Base-by-base conservation (phyloP, 2,329 filamentous ascomycete species). In the Drechmeria coniospora region DNA sequence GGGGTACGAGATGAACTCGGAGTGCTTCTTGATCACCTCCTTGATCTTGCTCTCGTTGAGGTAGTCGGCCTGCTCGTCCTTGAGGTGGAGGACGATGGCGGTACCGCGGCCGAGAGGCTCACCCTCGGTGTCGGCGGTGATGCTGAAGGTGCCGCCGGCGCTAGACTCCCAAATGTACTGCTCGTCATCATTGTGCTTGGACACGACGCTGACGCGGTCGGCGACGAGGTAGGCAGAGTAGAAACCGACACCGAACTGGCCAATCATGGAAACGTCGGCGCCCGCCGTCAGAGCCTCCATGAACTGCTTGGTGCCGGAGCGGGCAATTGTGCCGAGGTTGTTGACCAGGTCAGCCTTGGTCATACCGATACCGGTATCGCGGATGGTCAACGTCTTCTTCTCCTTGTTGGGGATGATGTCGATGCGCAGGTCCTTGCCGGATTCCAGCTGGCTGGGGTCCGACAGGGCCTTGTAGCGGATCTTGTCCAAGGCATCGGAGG, bases 1-100 rank as follows among this genome's bases (percentile, higher is more conserved):
- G 54, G 90, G 90, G 74, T 98, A 98, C 28, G 90, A 95, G 70
- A 98, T 98, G 74, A 98, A 98, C 70, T 98, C 90, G 56, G 90
- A 95, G 80, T 98, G 90, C 82, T 98, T 98, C 84, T 95, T 95
- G 72, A 98, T 86, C 43, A 98, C 87, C 73, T 98, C 90, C 81
- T 98, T 98, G 72, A 98, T 79, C 74, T 87, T 90, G 71, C 72
- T 72, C 79, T 98, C 90, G 63, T 95, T 92, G 45, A 95, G 71
- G 76, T 93, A 98, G 61, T 95, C 90, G 42, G 68, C 70, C 73
- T 98, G 90, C 75, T 98, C 90, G 48, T 98, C 90, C 81, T 98
- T 98, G 53, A 98, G 72, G 72, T 95, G 82, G 37, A 98, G 83
- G 61, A 95, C 77, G 58, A 98, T 92, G 76, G 92, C 86, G 59